A percentile compares a stretch with the other conserved stretches of the same genome.
These are phyloP conservation scores for Penicillium nucicola DNA, from an alignment of 495 filamentous ascomycete genomes.

Conservation along the genomic window DNA sequence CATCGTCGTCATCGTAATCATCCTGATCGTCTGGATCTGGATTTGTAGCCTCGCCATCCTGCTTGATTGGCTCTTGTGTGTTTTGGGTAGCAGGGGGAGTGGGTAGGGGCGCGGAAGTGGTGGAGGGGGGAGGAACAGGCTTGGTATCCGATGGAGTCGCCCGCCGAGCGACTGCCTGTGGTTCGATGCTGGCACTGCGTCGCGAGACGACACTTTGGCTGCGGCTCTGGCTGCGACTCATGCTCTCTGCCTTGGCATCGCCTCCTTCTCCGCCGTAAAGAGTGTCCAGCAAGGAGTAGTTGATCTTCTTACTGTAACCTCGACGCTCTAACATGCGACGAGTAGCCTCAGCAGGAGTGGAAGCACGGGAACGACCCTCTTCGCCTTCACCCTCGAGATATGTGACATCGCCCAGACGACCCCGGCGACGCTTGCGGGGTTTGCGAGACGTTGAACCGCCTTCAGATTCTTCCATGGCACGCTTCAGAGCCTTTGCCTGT, in stretches of 20 bases:
- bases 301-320: slow-evolving; percentile 75
- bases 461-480: slow-evolving; percentile 53
- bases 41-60: slow-evolving; percentile 4
- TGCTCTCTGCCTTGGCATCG: slow-evolving; percentile 30
- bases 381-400: slow-evolving; percentile 44
- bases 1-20: slow-evolving; percentile 27
- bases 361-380: slow-evolving; percentile 36
- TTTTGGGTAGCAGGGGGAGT: slow-evolving; percentile 14
- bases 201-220: slow-evolving; percentile 38
- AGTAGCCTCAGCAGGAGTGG: slow-evolving; percentile 68
- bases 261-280: slow-evolving; percentile 37
- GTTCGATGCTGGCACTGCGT: slow-evolving; percentile 37
- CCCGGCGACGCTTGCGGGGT: slow-evolving; percentile 45
- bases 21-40: slow-evolving; percentile 32
- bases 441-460: slow-evolving; percentile 45
- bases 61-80: background rate
- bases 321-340: slow-evolving; percentile 69
- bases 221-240: slow-evolving; percentile 36
- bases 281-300: slow-evolving; percentile 66
- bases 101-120: slow-evolving; percentile 2
- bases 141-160: slow-evolving; percentile 16
- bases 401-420: slow-evolving; percentile 48
- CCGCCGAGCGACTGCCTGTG: slow-evolving; percentile 21
- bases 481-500: slow-evolving; percentile 70
- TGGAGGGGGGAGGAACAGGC: slow-evolving; percentile 6